These are phyloP conservation scores for Colletotrichum chlorophyti DNA, from an alignment of 2,329 filamentous ascomycete species.

Conservation along the genomic window DNA sequence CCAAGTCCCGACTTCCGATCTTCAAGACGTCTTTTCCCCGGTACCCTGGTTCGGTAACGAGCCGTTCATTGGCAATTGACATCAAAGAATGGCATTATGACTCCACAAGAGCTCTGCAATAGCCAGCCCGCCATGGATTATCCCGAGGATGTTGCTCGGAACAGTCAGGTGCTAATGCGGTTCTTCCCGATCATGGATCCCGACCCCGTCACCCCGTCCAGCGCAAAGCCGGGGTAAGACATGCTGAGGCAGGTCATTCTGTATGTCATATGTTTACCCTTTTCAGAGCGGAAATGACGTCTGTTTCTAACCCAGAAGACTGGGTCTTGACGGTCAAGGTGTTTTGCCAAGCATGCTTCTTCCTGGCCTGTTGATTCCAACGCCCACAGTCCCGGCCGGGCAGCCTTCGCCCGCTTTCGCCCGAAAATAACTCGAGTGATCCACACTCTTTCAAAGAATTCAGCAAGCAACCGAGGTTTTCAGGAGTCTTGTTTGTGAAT, in stretches of 20 bases:
- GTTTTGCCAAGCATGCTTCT: neutral
- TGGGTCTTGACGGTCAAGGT: constrained; percentile 3
- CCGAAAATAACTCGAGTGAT: neutral
- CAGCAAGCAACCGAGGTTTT: too few species aligned
- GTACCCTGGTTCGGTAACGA: constrained; percentile 19
- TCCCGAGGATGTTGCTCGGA: constrained; percentile 27
- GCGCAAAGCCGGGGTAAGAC: constrained; percentile 27
- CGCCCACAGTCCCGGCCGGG: neutral
- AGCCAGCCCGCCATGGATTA: constrained; percentile 24
- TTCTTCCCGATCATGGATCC: constrained; percentile 30
- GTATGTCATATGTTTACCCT: constrained; percentile 4
- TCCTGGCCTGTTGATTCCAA: neutral
- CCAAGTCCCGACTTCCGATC: constrained; percentile 21
- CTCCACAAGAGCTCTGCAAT: constrained; percentile 17
- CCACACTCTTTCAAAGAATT: too few species aligned
- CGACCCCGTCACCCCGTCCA: constrained; percentile 23
- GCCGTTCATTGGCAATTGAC: constrained; percentile 21
- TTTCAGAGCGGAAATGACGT: constrained; percentile 15
- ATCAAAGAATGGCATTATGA: constrained; percentile 3
- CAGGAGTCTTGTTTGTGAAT: too few species aligned
- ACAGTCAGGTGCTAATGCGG: constrained; percentile 27
- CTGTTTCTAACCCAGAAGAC: neutral
- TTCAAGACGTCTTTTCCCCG: constrained; percentile 20
- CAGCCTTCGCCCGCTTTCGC: constrained; percentile 1
- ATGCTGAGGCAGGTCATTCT: constrained; percentile 13